phyloP scores from a whole-genome alignment of 768 basidiomycete genomes.

The Psilocybe sp. region DNA sequence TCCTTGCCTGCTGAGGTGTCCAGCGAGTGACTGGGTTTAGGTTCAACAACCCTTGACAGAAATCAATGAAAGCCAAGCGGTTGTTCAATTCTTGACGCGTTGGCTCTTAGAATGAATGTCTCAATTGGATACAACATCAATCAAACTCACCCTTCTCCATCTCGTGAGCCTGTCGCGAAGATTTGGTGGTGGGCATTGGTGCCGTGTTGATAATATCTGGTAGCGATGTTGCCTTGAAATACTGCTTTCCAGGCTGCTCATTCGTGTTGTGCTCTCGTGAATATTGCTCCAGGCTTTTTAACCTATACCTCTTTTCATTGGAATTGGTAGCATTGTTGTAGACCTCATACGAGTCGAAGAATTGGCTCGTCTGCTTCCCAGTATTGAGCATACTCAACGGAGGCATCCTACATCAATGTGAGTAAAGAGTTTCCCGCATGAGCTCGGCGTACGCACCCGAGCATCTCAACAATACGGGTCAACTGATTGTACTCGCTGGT shows the following conservation, averaged over 20 bases:
- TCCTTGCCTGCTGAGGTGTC: slow-evolving; percentile 93
- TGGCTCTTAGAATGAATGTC: neutral
- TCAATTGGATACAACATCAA: neutral
- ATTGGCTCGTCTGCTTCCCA: slow-evolving; percentile 92
- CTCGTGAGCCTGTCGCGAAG: slow-evolving; percentile 72
- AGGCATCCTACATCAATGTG: slow-evolving; percentile 60
- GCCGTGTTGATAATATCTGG: slow-evolving; percentile 96
- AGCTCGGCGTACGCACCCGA: slow-evolving; percentile 67
- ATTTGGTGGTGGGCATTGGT: slow-evolving; percentile 86
- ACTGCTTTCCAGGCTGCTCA: slow-evolving; percentile 98
- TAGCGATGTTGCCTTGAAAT: slow-evolving; percentile 91
- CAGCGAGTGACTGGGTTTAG: slow-evolving; percentile 94
- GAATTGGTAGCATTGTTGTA: slow-evolving; percentile 63
- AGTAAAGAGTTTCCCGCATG: neutral
- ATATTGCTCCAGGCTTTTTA: slow-evolving; percentile 95
- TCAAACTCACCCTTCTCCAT: slow-evolving; percentile 77
- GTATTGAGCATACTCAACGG: slow-evolving; percentile 92
- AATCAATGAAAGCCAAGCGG: slow-evolving; percentile 94
- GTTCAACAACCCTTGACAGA: slow-evolving; percentile 91
- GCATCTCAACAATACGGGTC: slow-evolving; percentile 95
- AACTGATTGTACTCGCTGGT: slow-evolving; percentile 99
- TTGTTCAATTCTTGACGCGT: slow-evolving; percentile 77
- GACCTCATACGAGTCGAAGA: slow-evolving; percentile 78
- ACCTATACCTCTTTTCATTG: slow-evolving; percentile 78
- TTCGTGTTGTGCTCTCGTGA: slow-evolving; percentile 92